Percentiles rank a stretch among this genome's conserved stretches.
Evolutionary conservation across 2,329 filamentous ascomycete species (phyloP).

Genomic region (Pezicula carpinea): DNA sequence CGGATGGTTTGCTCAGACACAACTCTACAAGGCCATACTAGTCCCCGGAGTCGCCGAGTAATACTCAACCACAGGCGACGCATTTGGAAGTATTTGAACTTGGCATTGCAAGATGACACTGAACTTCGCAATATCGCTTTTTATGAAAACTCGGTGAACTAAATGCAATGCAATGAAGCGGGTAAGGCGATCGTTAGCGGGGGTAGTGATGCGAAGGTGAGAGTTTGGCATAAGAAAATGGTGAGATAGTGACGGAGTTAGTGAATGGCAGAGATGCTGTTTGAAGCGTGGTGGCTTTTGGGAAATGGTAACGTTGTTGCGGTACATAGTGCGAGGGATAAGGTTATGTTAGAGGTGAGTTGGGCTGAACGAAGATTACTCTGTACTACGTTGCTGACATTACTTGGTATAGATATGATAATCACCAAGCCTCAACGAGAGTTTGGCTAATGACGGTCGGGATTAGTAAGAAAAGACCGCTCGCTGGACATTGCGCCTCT

Average conservation of each 20-base stretch:
- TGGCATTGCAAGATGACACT: constrained; percentile 81
- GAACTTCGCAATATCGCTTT: constrained; percentile 96
- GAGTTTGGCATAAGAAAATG: constrained; percentile 87
- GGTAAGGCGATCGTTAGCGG: constrained; percentile 82
- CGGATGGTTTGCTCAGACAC: background rate
- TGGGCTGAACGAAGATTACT: too few relatives aligned
- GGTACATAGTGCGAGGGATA: background rate
- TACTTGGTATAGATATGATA: too few relatives aligned
- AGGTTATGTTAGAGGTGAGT: too few relatives aligned
- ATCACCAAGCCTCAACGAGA: too few relatives aligned
- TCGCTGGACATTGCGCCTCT: too few relatives aligned
- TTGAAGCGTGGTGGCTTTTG: background rate
- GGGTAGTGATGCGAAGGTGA: constrained; percentile 87
- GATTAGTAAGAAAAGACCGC: too few relatives aligned
- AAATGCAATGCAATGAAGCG: background rate
- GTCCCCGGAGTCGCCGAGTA: constrained; percentile 27
- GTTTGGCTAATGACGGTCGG: too few relatives aligned
- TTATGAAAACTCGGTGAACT: constrained; percentile 46
- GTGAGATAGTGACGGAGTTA: constrained; percentile 45
- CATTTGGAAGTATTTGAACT: constrained; percentile 90
- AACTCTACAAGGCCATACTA: constrained; percentile 4
- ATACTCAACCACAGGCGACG: constrained; percentile 87
- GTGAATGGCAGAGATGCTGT: background rate
- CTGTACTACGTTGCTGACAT: too few relatives aligned
- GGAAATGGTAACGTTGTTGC: background rate